phyloP scores from a whole-genome alignment of 805 yeast genomes.

The Danielia reshetovae region DNA sequence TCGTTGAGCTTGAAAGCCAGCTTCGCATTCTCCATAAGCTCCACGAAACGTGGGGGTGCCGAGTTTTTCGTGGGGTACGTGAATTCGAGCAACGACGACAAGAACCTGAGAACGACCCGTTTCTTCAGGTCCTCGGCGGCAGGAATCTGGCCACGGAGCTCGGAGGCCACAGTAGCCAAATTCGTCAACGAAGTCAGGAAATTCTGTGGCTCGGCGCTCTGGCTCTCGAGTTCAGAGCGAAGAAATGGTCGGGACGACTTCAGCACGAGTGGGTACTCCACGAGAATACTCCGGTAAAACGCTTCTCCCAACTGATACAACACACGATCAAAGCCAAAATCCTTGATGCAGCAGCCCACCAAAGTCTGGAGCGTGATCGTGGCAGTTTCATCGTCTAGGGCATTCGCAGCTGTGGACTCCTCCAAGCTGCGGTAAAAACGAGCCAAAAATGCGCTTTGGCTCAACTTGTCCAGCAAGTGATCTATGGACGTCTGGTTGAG shows the following conservation, averaged over 20 bases:
- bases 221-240: background rate
- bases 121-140: slow-evolving; percentile 14
- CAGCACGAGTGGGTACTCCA: slow-evolving; percentile 64
- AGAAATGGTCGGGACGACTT: slow-evolving; percentile 32
- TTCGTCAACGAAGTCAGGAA: slow-evolving; percentile 6
- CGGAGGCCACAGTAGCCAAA: slow-evolving; percentile 35
- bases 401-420: slow-evolving; percentile 25
- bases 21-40: slow-evolving; percentile 74
- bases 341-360: slow-evolving; percentile 69
- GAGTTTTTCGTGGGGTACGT: slow-evolving; percentile 59
- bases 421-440: slow-evolving; percentile 47
- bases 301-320: slow-evolving; percentile 64
- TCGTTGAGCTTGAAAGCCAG: slow-evolving; percentile 53
- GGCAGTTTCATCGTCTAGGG: slow-evolving; percentile 48
- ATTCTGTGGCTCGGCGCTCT: background rate
- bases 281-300: slow-evolving; percentile 54
- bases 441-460: slow-evolving; percentile 38
- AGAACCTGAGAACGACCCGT: slow-evolving; percentile 44
- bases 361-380: slow-evolving; percentile 52
- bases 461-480: slow-evolving; percentile 45
- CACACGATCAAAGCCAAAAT: slow-evolving; percentile 75
- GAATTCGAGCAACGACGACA: slow-evolving; percentile 55
- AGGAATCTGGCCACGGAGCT: slow-evolving; percentile 14
- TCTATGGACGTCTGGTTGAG: slow-evolving; percentile 52
- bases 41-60: slow-evolving; percentile 77